Evolutionary conservation across 345 rosid genomes (phyloP).

Genomic region (Eucalyptus marginata): DNA sequence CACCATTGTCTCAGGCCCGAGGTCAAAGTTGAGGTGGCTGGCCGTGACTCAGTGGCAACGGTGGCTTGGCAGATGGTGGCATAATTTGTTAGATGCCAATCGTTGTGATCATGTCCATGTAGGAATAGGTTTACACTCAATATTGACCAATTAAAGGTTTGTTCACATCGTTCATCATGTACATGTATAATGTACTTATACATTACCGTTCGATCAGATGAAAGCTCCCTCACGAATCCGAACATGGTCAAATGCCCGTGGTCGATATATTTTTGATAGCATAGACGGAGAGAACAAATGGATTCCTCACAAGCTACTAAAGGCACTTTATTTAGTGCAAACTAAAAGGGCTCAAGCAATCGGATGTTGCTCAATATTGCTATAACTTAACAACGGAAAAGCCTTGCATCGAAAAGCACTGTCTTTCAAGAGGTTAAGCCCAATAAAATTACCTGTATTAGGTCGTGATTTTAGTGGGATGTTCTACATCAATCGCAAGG

Average conservation of each 20-base stretch:
- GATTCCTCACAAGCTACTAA: not conserved
- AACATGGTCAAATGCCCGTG: not conserved
- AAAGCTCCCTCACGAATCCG: not conserved
- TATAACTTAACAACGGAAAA: not conserved
- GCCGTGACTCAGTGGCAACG: not conserved
- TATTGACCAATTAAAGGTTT: not conserved
- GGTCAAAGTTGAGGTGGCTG: not conserved
- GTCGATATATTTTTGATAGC: not conserved
- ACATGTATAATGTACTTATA: not conserved
- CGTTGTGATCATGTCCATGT: not conserved
- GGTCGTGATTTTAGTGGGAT: not conserved
- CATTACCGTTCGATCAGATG: not conserved
- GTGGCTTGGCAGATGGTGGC: not conserved
- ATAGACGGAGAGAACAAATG: not conserved
- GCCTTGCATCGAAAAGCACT: not conserved
- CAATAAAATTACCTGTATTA: not conserved
- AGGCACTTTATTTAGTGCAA: not conserved
- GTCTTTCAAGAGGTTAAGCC: not conserved
- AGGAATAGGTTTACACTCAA: not conserved
- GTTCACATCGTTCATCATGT: not conserved
- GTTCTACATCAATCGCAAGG: not conserved
- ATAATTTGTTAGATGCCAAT: not conserved
- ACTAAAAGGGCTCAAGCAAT: not conserved
- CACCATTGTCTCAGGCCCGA: not conserved
- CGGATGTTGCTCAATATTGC: not conserved